Percentiles rank a stretch among this genome's conserved stretches.
phyloP scores from a whole-genome alignment of 805 yeast species.

The Myxozyma mucilagina region DNA sequence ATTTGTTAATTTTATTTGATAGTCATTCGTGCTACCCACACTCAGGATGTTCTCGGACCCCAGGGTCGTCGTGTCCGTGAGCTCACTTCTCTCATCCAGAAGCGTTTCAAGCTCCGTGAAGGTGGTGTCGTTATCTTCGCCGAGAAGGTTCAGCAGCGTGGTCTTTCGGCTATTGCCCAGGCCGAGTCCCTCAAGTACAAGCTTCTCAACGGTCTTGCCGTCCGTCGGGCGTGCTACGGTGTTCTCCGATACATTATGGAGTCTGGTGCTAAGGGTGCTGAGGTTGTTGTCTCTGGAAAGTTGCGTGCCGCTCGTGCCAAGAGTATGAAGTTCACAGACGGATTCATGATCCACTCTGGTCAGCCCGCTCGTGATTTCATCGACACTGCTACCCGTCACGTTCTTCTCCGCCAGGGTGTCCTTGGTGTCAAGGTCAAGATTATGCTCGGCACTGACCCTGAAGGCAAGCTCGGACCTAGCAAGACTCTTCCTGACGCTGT shows the following conservation, averaged over 20 bases:
- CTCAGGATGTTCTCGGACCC: constrained; percentile 98
- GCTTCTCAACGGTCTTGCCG: constrained; percentile 96
- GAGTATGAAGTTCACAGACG: constrained; percentile 99
- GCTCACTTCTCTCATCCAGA: constrained; percentile 94
- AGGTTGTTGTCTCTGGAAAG: constrained; percentile 99
- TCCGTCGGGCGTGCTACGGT: constrained; percentile 99
- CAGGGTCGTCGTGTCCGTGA: constrained; percentile 99
- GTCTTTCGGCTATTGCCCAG: constrained; percentile 99
- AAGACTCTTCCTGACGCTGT: constrained; percentile 90
- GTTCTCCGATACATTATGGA: constrained; percentile 99
- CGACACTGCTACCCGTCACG: constrained; percentile 99
- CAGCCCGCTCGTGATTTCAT: constrained; percentile 99
- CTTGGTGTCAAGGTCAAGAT: constrained; percentile 99
- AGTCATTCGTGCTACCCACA: constrained; percentile 98
- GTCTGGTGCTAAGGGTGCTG: constrained; percentile 99
- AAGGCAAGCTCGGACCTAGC: constrained; percentile 74
- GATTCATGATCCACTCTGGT: constrained; percentile 99
- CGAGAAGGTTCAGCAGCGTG: constrained; percentile 99
- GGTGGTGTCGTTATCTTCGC: constrained; percentile 94
- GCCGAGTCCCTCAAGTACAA: constrained; percentile 99
- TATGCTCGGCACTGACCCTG: constrained; percentile 93
- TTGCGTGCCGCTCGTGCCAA: constrained; percentile 99
- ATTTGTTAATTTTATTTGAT: neutral
- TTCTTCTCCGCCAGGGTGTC: constrained; percentile 99
- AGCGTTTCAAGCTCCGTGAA: constrained; percentile 96